Conservation (phyloP, 768 basidiomycete genomes). For the Rhizopogon vulgaris region DNA sequence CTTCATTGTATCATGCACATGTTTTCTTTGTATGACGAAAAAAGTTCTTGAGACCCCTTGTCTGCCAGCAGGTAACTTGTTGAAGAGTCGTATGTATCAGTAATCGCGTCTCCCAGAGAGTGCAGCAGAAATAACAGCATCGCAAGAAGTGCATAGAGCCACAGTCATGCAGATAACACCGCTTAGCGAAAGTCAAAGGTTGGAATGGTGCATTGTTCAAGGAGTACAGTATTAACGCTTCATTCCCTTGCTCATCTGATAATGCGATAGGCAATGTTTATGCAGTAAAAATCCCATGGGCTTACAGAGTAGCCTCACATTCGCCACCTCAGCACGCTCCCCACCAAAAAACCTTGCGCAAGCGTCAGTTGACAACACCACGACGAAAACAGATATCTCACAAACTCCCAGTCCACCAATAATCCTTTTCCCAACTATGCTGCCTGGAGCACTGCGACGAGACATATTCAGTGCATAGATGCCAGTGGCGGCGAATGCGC, state of each 20-base stretch:
- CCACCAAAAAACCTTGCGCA: constrained; percentile 21
- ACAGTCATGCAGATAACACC: neutral
- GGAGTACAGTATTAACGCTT: neutral
- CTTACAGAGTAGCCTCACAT: constrained; percentile 4
- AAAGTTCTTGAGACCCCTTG: too few relatives aligned
- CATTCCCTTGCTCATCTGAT: neutral
- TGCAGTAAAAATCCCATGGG: neutral
- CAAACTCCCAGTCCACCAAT: constrained; percentile 60
- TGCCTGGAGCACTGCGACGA: constrained; percentile 57
- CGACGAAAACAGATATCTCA: constrained; percentile 23
- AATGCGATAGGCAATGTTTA: neutral
- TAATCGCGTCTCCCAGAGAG: neutral
- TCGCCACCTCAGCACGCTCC: constrained; percentile 24
- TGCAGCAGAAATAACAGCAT: neutral
- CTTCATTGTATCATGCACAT: too few relatives aligned
- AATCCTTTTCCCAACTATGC: constrained; percentile 51
- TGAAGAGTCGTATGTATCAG: too few relatives aligned
- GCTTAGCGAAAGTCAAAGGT: neutral
- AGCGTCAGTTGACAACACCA: constrained; percentile 7
- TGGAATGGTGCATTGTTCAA: neutral
- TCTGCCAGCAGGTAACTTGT: too few relatives aligned
- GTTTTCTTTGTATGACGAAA: too few relatives aligned
- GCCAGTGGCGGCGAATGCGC: constrained; percentile 55
- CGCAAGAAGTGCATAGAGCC: neutral
- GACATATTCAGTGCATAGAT: constrained; percentile 64